phyloP scores from a whole-genome alignment of 768 basidiomycete genomes.

The Mycena vitilis region DNA sequence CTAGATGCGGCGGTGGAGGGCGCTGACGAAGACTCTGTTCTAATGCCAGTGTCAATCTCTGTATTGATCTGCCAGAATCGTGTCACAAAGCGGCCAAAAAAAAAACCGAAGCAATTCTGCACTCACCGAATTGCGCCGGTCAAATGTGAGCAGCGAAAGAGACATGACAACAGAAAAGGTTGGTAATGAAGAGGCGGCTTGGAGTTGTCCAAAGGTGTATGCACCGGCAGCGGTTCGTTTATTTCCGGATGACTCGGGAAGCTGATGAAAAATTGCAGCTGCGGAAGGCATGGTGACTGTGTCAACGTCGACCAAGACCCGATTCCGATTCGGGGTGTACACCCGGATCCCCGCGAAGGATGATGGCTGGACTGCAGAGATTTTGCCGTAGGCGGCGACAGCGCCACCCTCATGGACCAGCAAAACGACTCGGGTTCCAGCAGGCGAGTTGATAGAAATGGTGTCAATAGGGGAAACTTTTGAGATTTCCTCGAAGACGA shows the following conservation, averaged over 20 bases:
- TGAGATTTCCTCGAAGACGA: background rate
- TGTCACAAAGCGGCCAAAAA: too few species aligned
- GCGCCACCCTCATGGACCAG: background rate
- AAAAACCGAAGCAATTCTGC: too few species aligned
- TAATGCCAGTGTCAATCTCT: too few species aligned
- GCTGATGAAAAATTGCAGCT: background rate
- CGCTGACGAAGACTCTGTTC: too few species aligned
- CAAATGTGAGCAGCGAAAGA: too few species aligned
- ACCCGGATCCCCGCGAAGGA: background rate
- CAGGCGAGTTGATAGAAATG: background rate
- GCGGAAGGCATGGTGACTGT: background rate
- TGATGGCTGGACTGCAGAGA: background rate
- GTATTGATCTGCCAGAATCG: too few species aligned
- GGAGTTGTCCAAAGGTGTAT: too few species aligned
- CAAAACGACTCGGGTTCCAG: background rate
- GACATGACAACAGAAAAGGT: too few species aligned
- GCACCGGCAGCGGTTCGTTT: too few species aligned
- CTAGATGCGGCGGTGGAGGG: too few species aligned
- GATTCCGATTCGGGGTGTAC: background rate
- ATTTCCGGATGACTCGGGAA: background rate
- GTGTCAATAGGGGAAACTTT: background rate
- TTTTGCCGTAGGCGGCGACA: background rate
- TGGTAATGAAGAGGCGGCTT: too few species aligned
- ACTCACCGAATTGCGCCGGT: too few species aligned
- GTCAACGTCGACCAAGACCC: background rate